phyloP scores from a whole-genome alignment of 208 protist genomes.

The Porcisia deanei region DNA sequence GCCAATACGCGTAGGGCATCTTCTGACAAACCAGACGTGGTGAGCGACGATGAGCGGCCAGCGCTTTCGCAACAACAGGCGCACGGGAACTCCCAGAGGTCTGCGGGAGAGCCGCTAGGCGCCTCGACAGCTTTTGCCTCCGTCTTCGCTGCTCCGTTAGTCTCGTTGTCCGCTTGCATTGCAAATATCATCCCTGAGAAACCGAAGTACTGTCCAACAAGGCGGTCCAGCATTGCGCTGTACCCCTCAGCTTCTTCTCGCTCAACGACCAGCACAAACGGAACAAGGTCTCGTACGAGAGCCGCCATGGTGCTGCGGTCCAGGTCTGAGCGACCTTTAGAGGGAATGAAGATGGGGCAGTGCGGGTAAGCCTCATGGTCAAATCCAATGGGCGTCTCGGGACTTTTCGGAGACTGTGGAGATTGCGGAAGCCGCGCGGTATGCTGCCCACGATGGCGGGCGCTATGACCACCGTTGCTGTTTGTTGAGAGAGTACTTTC shows the following conservation, averaged over 20 bases:
- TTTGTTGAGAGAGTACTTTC: conserved; percentile 20
- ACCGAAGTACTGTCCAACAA: conserved; percentile 59
- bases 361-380: conserved; percentile 49
- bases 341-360: conserved; percentile 84
- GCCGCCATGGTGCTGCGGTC: conserved; percentile 61
- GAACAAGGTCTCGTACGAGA: conserved; percentile 70
- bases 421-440: background rate
- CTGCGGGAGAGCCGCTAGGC: background rate
- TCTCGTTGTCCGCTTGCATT: background rate
- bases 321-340: conserved; percentile 64
- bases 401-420: background rate
- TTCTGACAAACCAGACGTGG: background rate
- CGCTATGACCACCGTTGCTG: conserved; percentile 1
- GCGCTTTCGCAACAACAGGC: conserved; percentile 18
- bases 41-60: background rate
- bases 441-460: background rate
- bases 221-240: conserved; percentile 49
- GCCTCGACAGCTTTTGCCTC: background rate
- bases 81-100: conserved; percentile 33
- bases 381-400: conserved; percentile 4
- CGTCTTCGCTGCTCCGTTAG: conserved; percentile 4
- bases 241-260: conserved; percentile 58
- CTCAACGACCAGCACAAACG: conserved; percentile 84
- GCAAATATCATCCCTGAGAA: conserved; percentile 34
- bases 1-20: conserved; percentile 19